A percentile compares a stretch with the other conserved stretches of the same genome.
Evolutionary conservation across 2,329 filamentous ascomycete genomes (phyloP).

Genomic region (Aureobasidium leucospermi): DNA sequence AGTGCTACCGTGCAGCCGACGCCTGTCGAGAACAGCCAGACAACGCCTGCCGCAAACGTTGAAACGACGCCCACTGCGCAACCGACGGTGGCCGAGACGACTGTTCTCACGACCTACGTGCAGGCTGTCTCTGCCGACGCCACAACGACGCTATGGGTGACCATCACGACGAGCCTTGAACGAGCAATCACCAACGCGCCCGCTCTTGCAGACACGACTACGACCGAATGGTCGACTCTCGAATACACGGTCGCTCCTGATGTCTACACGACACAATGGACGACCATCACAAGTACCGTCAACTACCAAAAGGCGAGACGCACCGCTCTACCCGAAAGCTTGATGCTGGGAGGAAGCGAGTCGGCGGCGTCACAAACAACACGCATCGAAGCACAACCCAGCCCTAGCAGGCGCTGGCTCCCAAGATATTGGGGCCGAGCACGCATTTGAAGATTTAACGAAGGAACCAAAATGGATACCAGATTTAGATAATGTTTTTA

Average conservation of each 20-base stretch:
- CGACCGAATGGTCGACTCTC: not conserved
- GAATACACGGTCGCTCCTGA: not conserved
- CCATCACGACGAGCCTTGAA: conserved; percentile 1
- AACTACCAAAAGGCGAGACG: conserved; percentile 4
- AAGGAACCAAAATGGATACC: not conserved
- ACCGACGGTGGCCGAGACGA: not conserved
- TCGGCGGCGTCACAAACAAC: not conserved
- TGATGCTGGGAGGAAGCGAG: not conserved
- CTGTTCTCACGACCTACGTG: not conserved
- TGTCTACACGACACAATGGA: not conserved
- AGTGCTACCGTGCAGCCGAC: not conserved
- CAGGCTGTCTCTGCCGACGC: not conserved
- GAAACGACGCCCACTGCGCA: not conserved
- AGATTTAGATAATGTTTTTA: conserved; percentile 8
- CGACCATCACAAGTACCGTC: conserved; percentile 3
- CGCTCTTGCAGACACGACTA: not conserved
- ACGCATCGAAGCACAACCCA: not conserved
- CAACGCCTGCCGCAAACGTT: not conserved
- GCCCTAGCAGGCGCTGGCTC: conserved; percentile 10
- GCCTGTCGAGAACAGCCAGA: not conserved
- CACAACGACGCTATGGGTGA: not conserved
- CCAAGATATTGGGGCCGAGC: conserved; percentile 6
- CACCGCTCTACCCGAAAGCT: conserved; percentile 5
- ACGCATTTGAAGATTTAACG: conserved; percentile 5
- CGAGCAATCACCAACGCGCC: not conserved